Conservation (phyloP, 2,329 filamentous ascomycete species). For the Ophiosphaerella herpotricha region DNA sequence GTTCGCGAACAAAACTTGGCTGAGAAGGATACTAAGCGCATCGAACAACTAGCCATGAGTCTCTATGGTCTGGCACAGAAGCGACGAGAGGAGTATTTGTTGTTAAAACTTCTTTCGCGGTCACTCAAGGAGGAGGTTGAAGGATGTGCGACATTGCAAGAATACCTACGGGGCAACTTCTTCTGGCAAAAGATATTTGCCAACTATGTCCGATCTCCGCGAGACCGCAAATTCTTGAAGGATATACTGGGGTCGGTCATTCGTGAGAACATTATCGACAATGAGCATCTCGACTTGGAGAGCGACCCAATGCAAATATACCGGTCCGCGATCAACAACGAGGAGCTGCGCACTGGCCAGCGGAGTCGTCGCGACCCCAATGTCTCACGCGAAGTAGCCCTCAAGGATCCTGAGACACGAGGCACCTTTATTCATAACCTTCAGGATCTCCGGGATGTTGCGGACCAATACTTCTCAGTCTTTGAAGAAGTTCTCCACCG, state of each 20-base stretch:
- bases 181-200: conserved; percentile 89
- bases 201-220: conserved; percentile 87
- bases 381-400: conserved; percentile 89
- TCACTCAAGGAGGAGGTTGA: conserved; percentile 88
- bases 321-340: conserved; percentile 91
- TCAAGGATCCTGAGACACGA: conserved; percentile 90
- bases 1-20: conserved; percentile 81
- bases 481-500: conserved; percentile 82
- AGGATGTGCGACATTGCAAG: conserved; percentile 71
- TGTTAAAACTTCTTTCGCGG: conserved; percentile 82
- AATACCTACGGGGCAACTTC: conserved; percentile 86
- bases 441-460: conserved; percentile 90
- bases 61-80: conserved; percentile 98
- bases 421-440: conserved; percentile 93
- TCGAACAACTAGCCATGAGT: conserved; percentile 93
- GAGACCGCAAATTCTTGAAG: conserved; percentile 89
- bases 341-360: conserved; percentile 88
- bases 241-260: conserved; percentile 84
- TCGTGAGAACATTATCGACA: conserved; percentile 90
- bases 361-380: conserved; percentile 81
- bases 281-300: conserved; percentile 87
- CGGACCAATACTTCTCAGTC: conserved; percentile 82
- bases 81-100: conserved; percentile 92
- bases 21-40: conserved; percentile 90
- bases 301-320: conserved; percentile 98